Evolutionary conservation across 805 yeast genomes (phyloP).

Genomic region (Kregervanrija pseudodelftensis): DNA sequence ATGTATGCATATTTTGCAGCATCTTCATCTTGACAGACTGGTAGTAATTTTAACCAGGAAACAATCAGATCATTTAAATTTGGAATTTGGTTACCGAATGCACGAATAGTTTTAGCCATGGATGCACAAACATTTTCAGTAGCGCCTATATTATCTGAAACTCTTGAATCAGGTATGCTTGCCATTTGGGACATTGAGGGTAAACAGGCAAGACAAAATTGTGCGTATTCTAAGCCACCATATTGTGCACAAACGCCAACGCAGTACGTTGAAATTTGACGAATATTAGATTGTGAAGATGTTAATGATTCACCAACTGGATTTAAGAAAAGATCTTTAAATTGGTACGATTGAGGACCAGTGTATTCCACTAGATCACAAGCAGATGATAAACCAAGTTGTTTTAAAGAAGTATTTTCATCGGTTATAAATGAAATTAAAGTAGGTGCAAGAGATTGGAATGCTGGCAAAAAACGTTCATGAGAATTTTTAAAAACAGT

Average conservation of each 20-base stretch:
- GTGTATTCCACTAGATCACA: constrained; percentile 77
- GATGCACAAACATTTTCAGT: constrained; percentile 83
- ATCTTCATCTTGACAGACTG: constrained; percentile 75
- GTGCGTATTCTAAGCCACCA: constrained; percentile 60
- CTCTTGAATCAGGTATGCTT: constrained; percentile 70
- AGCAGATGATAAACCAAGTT: constrained; percentile 73
- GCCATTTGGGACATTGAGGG: constrained; percentile 69
- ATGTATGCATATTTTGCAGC: constrained; percentile 82
- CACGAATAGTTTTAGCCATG: constrained; percentile 73
- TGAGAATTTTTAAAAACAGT: constrained; percentile 61
- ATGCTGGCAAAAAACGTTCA: constrained; percentile 52
- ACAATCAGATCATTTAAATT: constrained; percentile 54
- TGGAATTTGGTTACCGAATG: constrained; percentile 51
- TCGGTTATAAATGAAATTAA: constrained; percentile 56
- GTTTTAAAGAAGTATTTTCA: constrained; percentile 57
- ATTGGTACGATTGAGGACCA: constrained; percentile 60
- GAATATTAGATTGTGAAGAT: constrained; percentile 59
- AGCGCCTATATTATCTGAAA: constrained; percentile 78
- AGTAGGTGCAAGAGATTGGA: constrained; percentile 58
- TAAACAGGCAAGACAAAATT: constrained; percentile 61
- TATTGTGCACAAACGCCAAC: constrained; percentile 82
- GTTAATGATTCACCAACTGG: constrained; percentile 62
- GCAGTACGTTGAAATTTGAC: constrained; percentile 82
- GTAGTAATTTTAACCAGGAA: constrained; percentile 78
- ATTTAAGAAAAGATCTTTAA: constrained; percentile 56